Base-by-base conservation (phyloP, 495 filamentous ascomycete genomes). In the Haplographium delicatum region DNA sequence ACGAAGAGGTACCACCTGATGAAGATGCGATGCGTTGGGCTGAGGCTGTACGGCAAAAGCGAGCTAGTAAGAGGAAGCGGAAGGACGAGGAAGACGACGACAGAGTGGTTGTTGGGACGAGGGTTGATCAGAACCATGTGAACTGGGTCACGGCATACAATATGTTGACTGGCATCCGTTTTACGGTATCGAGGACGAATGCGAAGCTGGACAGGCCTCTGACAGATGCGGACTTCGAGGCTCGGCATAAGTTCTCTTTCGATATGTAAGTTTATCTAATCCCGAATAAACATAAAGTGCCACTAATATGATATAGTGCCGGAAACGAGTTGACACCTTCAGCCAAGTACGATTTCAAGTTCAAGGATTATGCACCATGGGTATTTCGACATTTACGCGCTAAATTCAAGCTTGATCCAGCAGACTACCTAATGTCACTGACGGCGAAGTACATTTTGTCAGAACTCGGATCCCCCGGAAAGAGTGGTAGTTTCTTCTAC, bases 331-430 rank as follows among this genome's bases (percentile, higher is more conserved):
- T 99, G 62, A 95, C 94, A 15, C 93, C 93, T 18, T 96, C 91
- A 47, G 91, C 94, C 56, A 97, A 97, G 71, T 99, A 99, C 73
- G 93, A 99, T 70, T 99, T 97, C 80, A 99, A 99, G 66, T 99
- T 99, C 72, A 99, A 99, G 68, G 93, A 99, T 68, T 99, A 99
- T 67, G 93, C 93, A 15, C 93, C 93, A 25, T 97, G 91, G 91
- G 93, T 99, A 28, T 99, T 99, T 70, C 88, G 93, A 59, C 86
- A 91, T 68, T 75, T 99, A 49, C 85, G 93, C 45, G 74, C 85
- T 15, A 88, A 83, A 58, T 99, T 99, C 69, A 75, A 83, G 50
- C 76, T 97, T 31, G 94, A 99, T 64, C 94, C 93, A 19, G 93
- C 91, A 53, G 93, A 99, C 64, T 99, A 99, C 64, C 78, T 99